Percentiles rank a stretch among this genome's conserved stretches.
phyloP scores from a whole-genome alignment of 2,329 filamentous ascomycete genomes.

The Diaporthe sp. region DNA sequence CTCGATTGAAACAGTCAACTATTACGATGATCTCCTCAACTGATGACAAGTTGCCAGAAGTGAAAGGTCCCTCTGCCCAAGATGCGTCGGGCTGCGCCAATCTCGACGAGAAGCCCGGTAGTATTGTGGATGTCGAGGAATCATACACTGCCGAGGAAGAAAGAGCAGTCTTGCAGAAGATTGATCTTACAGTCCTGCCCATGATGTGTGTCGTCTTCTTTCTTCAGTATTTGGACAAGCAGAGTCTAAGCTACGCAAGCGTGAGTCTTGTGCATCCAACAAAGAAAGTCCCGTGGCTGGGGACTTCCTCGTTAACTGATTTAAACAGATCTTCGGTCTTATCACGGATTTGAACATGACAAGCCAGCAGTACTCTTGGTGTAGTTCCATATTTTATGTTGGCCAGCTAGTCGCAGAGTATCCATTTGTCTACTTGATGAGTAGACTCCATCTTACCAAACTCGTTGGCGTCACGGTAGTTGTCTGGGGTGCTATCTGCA shows the following conservation, averaged over 20 bases:
- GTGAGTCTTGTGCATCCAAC: constrained; percentile 22
- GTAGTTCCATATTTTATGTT: constrained; percentile 56
- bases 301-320: background rate
- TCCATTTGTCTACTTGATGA: constrained; percentile 63
- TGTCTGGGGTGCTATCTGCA: constrained; percentile 52
- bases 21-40: background rate
- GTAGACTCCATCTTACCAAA: constrained; percentile 57
- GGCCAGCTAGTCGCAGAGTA: constrained; percentile 58
- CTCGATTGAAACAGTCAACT: background rate
- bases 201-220: constrained; percentile 55
- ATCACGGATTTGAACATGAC: constrained; percentile 56
- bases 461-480: constrained; percentile 60
- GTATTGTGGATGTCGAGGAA: constrained; percentile 35
- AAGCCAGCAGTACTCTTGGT: constrained; percentile 60
- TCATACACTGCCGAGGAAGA: constrained; percentile 46
- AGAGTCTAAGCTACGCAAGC: constrained; percentile 59
- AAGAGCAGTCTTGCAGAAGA: constrained; percentile 43
- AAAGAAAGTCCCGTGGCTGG: background rate
- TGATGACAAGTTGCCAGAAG: background rate
- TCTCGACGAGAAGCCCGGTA: constrained; percentile 36
- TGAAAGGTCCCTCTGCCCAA: background rate
- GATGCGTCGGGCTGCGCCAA: background rate
- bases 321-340: constrained; percentile 53
- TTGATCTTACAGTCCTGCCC: constrained; percentile 45
- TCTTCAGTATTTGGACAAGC: constrained; percentile 59